Conservation (phyloP, 148 eudicot species). For the Linanthus parryae region DNA sequence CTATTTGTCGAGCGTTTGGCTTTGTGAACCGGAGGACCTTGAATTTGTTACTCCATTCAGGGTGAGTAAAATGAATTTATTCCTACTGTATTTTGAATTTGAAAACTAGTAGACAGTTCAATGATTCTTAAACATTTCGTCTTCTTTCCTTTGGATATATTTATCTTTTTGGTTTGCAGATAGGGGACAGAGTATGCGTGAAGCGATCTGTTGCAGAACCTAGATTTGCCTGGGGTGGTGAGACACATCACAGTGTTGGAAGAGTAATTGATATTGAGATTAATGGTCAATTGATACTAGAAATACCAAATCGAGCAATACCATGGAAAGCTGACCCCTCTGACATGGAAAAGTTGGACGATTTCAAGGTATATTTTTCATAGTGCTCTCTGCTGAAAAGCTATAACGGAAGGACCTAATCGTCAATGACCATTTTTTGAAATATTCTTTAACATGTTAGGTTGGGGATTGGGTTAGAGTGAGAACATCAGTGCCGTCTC, state of each 20-base stretch:
- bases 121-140: not conserved
- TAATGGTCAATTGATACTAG: slow-evolving; percentile 79
- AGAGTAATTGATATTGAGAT: slow-evolving; percentile 77
- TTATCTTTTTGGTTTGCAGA: slow-evolving; percentile 27
- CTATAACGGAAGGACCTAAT: no score
- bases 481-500: slow-evolving; percentile 85
- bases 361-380: slow-evolving; percentile 67
- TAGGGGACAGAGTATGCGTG: slow-evolving; percentile 82
- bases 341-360: slow-evolving; percentile 94
- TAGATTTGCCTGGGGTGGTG: slow-evolving; percentile 98
- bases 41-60: slow-evolving; percentile 78
- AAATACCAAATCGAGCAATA: slow-evolving; percentile 79
- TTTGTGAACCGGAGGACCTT: slow-evolving; percentile 96
- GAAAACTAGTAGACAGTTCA: no score
- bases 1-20: slow-evolving; percentile 89
- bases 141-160: slow-evolving; percentile 4
- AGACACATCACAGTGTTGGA: slow-evolving; percentile 95
- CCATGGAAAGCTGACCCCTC: slow-evolving; percentile 98
- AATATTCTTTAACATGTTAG: no score
- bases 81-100: no score
- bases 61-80: slow-evolving; percentile 27
- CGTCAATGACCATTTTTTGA: no score
- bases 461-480: slow-evolving; percentile 88
- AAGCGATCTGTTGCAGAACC: slow-evolving; percentile 94
- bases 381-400: not conserved